Evolutionary conservation across 495 filamentous ascomycete species (phyloP).

Genomic region (Cercophora sp.): DNA sequence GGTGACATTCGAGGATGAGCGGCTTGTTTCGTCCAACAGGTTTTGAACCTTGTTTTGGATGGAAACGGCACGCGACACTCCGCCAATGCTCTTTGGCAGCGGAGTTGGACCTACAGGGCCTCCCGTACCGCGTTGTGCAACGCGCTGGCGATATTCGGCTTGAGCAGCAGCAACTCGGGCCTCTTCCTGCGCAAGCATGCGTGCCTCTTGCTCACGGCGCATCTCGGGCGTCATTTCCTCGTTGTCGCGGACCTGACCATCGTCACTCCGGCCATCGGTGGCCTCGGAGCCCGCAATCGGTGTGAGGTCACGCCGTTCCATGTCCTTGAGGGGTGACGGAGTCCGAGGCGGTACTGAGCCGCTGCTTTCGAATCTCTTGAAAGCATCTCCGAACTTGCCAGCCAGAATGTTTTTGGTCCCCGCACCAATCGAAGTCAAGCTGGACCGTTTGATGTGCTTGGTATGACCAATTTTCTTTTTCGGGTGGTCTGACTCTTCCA

Average conservation of each 20-base stretch:
- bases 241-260: constrained; percentile 55
- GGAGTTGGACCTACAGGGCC: constrained; percentile 20
- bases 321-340: constrained; percentile 53
- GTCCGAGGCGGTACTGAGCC: constrained; percentile 42
- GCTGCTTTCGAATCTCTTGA: constrained; percentile 82
- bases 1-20: constrained; percentile 49
- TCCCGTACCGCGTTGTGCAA: constrained; percentile 58
- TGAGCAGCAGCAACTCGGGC: constrained; percentile 85
- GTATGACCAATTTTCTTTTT: constrained; percentile 65
- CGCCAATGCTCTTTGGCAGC: constrained; percentile 49
- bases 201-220: constrained; percentile 82
- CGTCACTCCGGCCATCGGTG: constrained; percentile 65
- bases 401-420: constrained; percentile 83
- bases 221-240: constrained; percentile 83
- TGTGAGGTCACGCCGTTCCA: constrained; percentile 55
- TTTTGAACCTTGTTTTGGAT: constrained; percentile 90
- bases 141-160: constrained; percentile 79
- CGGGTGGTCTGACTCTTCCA: constrained; percentile 66
- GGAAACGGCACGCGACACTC: constrained; percentile 63
- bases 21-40: constrained; percentile 74
- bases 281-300: constrained; percentile 75
- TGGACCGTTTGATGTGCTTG: constrained; percentile 77
- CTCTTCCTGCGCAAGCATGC: constrained; percentile 82
- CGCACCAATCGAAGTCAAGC: constrained; percentile 67
- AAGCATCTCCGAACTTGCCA: constrained; percentile 92